These are phyloP conservation scores for Tolypocladium nubicola DNA, from an alignment of 2,329 filamentous ascomycete species.

Conservation along the genomic window DNA sequence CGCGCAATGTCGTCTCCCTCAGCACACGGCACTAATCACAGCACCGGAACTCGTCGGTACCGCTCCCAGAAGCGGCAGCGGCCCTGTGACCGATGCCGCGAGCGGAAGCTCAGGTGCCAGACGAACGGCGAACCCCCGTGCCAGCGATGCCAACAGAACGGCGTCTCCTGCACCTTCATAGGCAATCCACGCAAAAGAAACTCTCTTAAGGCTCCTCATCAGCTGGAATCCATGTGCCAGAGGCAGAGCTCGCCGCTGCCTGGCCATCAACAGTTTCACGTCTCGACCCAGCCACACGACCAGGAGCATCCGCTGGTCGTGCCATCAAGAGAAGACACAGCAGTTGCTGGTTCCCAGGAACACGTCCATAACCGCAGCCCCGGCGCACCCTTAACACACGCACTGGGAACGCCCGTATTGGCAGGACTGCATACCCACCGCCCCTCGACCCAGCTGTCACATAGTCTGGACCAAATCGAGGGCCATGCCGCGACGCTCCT, in stretches of 20 bases:
- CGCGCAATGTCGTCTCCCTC: no score
- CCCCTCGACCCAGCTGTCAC: slow-evolving; percentile 7
- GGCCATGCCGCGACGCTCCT: slow-evolving; percentile 18
- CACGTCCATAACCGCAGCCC: background rate
- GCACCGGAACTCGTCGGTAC: slow-evolving; percentile 2
- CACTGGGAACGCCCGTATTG: background rate
- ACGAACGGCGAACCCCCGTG: background rate
- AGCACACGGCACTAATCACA: no score
- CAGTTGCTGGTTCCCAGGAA: no score
- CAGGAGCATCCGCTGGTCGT: background rate
- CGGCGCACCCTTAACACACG: background rate
- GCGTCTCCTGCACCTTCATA: slow-evolving; percentile 4
- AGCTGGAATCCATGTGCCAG: background rate
- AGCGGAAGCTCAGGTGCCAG: slow-evolving; percentile 6
- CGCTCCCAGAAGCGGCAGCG: slow-evolving; percentile 5
- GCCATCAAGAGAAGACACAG: no score
- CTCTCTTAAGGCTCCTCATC: no score
- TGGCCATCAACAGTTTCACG: background rate
- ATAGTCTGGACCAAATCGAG: slow-evolving; percentile 17
- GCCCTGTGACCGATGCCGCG: no score
- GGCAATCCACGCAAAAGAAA: slow-evolving; percentile 3
- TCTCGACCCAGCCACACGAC: background rate
- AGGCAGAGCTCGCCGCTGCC: background rate
- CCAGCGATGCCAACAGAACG: slow-evolving; percentile 2
- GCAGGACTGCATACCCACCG: background rate